Evolutionary conservation across 2,329 filamentous ascomycete genomes (phyloP), one percentile per base, ranked within the genome.

Genomic region (Monilinia fructigena): DNA sequence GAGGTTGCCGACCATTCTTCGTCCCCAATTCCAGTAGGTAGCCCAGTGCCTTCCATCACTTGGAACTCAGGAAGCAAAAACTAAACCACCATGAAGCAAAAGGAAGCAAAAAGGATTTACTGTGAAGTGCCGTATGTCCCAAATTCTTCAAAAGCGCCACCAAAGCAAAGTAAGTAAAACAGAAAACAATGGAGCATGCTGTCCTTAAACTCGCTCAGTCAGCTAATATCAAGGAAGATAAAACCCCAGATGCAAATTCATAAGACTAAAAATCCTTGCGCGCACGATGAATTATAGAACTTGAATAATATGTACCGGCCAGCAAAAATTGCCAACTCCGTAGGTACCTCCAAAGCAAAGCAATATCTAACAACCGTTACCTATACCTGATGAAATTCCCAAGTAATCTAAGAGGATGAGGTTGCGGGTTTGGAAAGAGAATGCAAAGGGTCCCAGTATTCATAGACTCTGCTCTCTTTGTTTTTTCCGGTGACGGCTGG

Each of bases 381-480:
- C 40, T 31, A 42, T 59, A 47, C 40, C 23, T 26, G 45, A 50
- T 50, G 28, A 60, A 40, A 50, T 50, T 31, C 1, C 1, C 31
- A 26, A 50, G 38, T 26, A 20, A n/a, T 38, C 20, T 40, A 50
- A 4, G 56, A 38, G 58, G 58, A 61, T 50, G 58, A 40, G n/a
- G 31, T 14, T 12, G 45, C 38, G 53, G 53, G 45, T 50, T 50
- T 52, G 2, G 38, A 40, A 26, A 66, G 58, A 62, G 64, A 66
- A 48, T 62, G 64, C 42, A 53, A 52, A 4, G 86, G 85, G 69
- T 89, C 86, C 68, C 84, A 79, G 74, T 89, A 88, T 68, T 80
- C 79, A 72, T 86, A 88, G 2, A 82, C 75, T 72, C 77, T 79
- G 55, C 79, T 78, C n/a, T 78, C 77, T 72, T 79, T 82, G n/a